Evolutionary conservation across 78 protist genomes (phyloP).

Genomic region (slime mould (Dictyostelium discoideum)): DNA sequence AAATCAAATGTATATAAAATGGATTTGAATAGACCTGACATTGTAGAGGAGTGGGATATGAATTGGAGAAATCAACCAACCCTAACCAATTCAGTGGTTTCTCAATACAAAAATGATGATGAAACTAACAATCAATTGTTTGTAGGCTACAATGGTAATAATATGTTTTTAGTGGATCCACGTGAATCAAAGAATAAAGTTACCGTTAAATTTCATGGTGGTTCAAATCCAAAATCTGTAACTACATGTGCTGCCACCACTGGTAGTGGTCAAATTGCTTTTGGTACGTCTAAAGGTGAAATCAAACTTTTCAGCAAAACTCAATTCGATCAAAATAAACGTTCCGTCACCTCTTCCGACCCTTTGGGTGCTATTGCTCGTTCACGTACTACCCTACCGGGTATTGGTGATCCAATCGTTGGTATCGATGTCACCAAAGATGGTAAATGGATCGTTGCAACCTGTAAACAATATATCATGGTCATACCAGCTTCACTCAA

Average conservation of each 20-base stretch:
- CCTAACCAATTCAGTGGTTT: background rate
- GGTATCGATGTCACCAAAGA: slow-evolving; percentile 81
- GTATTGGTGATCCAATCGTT: slow-evolving; percentile 82
- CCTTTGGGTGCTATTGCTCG: slow-evolving; percentile 57
- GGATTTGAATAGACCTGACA: slow-evolving; percentile 78
- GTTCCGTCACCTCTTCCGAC: background rate
- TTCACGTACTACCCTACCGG: slow-evolving; percentile 82
- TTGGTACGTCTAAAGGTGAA: slow-evolving; percentile 82
- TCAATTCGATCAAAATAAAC: slow-evolving; percentile 38
- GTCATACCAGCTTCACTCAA: slow-evolving; percentile 53
- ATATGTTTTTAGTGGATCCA: slow-evolving; percentile 78
- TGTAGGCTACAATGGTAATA: slow-evolving; percentile 64
- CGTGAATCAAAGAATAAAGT: slow-evolving; percentile 54
- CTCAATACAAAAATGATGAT: slow-evolving; percentile 73
- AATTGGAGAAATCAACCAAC: slow-evolving; percentile 48
- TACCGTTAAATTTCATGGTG: slow-evolving; percentile 50
- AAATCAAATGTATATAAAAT: slow-evolving; percentile 44
- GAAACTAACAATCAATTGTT: slow-evolving; percentile 11
- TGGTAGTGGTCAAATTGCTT: slow-evolving; percentile 73
- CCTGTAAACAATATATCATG: slow-evolving; percentile 79
- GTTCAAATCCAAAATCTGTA: slow-evolving; percentile 2
- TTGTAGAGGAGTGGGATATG: slow-evolving; percentile 79
- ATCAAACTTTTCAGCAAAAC: slow-evolving; percentile 49
- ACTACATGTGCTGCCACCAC: slow-evolving; percentile 79
- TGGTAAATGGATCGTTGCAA: slow-evolving; percentile 87